Conservation (phyloP, 192 early-diverging fungal genomes). For the Podila epigama region DNA sequence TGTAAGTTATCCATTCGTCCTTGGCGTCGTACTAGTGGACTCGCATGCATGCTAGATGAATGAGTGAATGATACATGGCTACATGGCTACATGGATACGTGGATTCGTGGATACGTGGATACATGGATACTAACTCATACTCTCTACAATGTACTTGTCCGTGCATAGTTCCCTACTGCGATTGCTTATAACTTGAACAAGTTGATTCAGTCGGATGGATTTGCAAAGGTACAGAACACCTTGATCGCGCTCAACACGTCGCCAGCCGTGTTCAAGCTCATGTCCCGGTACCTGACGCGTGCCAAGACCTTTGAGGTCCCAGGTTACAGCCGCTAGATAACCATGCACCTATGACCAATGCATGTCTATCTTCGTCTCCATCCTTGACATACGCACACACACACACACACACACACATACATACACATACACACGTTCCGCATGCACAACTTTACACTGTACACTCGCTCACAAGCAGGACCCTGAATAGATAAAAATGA, state of each 20-base stretch:
- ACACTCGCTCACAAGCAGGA: too few relatives aligned
- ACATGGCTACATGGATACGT: too few relatives aligned
- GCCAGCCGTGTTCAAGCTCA: slow-evolving; percentile 75
- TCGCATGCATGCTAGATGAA: background rate
- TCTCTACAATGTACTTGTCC: background rate
- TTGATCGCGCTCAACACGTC: slow-evolving; percentile 90
- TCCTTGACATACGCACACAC: too few relatives aligned
- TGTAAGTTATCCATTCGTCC: slow-evolving; percentile 54
- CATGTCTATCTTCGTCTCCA: background rate
- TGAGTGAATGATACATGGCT: too few relatives aligned
- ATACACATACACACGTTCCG: too few relatives aligned
- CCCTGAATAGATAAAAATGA: too few relatives aligned
- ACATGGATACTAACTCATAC: too few relatives aligned
- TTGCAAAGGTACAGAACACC: slow-evolving; percentile 92
- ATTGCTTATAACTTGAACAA: slow-evolving; percentile 86
- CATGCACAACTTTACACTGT: too few relatives aligned
- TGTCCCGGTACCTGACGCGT: slow-evolving; percentile 74
- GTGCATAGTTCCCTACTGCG: slow-evolving; percentile 82
- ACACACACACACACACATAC: too few relatives aligned
- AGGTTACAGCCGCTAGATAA: slow-evolving; percentile 68
- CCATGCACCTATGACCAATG: background rate
- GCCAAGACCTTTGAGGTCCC: slow-evolving; percentile 78
- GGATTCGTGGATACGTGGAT: too few relatives aligned
- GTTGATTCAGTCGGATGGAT: slow-evolving; percentile 85
- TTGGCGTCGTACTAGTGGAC: background rate